A percentile compares a stretch with the other conserved stretches of the same genome.
phyloP scores from a whole-genome alignment of 2,329 filamentous ascomycete genomes.

The Phaeophleospora eucalypticola region DNA sequence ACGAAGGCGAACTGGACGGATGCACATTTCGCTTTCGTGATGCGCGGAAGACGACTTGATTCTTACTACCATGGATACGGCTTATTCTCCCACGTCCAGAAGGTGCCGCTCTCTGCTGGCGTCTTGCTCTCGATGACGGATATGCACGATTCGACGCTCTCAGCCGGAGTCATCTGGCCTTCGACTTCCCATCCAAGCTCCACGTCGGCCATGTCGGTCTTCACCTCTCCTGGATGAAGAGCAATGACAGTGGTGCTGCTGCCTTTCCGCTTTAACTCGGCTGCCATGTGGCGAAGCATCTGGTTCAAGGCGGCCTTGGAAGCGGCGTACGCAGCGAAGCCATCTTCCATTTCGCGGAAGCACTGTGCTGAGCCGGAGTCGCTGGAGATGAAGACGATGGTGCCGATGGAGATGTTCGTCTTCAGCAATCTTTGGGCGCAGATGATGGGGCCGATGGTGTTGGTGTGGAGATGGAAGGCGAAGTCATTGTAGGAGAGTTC shows the following conservation, averaged over 20 bases:
- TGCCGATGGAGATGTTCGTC: slow-evolving; percentile 45
- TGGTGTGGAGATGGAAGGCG: slow-evolving; percentile 53
- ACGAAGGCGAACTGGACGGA: no score
- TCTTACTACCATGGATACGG: slow-evolving; percentile 30
- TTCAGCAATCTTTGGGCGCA: slow-evolving; percentile 51
- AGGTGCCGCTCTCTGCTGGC: slow-evolving; percentile 49
- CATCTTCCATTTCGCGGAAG: slow-evolving; percentile 55
- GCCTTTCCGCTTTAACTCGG: slow-evolving; percentile 50
- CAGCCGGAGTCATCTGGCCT: slow-evolving; percentile 48
- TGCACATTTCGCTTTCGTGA: no score
- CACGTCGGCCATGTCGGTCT: slow-evolving; percentile 53
- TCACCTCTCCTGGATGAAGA: slow-evolving; percentile 56
- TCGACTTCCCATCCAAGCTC: slow-evolving; percentile 50
- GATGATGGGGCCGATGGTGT: slow-evolving; percentile 57
- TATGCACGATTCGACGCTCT: slow-evolving; percentile 50
- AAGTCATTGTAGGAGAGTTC: slow-evolving; percentile 52
- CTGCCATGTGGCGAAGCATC: slow-evolving; percentile 52
- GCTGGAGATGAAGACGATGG: slow-evolving; percentile 54
- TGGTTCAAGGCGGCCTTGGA: slow-evolving; percentile 57
- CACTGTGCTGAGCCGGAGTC: slow-evolving; percentile 51
- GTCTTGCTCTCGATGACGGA: slow-evolving; percentile 49
- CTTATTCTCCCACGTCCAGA: slow-evolving; percentile 55
- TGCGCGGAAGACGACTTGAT: not conserved
- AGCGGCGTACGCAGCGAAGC: slow-evolving; percentile 55
- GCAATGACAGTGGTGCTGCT: slow-evolving; percentile 50